Percentiles rank a stretch among this genome's conserved stretches.
These are phyloP conservation scores for Endoconidiophora polonica DNA, from an alignment of 2,329 filamentous ascomycete genomes.

Conservation along the genomic window DNA sequence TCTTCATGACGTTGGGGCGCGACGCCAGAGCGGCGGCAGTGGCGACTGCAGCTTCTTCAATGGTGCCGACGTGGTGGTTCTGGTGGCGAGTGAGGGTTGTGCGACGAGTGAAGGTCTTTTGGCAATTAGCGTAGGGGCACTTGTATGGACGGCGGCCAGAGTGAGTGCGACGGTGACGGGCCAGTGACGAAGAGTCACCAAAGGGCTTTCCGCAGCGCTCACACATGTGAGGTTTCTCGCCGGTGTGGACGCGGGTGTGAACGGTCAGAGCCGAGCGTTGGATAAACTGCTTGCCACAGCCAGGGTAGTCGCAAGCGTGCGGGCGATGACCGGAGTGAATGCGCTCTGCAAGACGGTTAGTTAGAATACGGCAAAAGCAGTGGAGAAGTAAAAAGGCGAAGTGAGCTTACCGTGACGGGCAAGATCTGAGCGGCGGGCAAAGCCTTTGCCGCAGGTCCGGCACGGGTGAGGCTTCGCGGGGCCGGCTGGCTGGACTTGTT, in stretches of 20 bases:
- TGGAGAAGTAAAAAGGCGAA: neutral
- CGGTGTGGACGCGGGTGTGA: conserved; percentile 87
- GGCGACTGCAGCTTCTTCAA: conserved; percentile 80
- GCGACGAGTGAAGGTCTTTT: conserved; percentile 93
- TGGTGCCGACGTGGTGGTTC: conserved; percentile 86
- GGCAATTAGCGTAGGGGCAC: conserved; percentile 91
- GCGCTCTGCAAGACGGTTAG: conserved; percentile 50
- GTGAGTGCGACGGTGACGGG: conserved; percentile 84
- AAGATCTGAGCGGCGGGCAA: conserved; percentile 84
- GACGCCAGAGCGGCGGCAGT: conserved; percentile 70
- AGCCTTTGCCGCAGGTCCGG: conserved; percentile 76
- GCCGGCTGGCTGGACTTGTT: conserved; percentile 12
- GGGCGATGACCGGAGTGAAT: conserved; percentile 87
- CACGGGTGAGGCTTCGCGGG: conserved; percentile 65
- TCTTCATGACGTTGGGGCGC: conserved; percentile 24
- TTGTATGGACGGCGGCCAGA: conserved; percentile 94
- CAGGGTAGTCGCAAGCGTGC: conserved; percentile 77
- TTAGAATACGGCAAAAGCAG: neutral
- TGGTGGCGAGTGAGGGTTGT: conserved; percentile 92
- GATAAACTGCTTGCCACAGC: conserved; percentile 92
- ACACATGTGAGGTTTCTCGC: conserved; percentile 96
- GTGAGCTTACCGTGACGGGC: conserved; percentile 67
- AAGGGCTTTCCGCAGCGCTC: conserved; percentile 96
- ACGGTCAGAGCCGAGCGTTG: conserved; percentile 91
- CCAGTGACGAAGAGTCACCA: conserved; percentile 87